Conservation (phyloP, 2,329 filamentous ascomycete species). For the Thelonectria blattea region DNA sequence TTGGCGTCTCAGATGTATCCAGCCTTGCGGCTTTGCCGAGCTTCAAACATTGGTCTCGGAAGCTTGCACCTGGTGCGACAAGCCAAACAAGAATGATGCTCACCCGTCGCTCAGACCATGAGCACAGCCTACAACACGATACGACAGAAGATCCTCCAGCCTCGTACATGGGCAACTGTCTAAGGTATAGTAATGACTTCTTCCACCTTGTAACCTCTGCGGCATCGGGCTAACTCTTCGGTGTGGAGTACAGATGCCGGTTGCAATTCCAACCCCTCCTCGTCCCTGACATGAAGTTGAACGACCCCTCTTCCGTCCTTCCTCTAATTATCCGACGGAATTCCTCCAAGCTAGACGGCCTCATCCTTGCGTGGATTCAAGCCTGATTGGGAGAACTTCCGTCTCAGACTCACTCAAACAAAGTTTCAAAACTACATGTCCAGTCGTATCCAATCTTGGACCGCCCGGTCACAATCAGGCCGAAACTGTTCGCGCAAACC, state of each 20-base stretch:
- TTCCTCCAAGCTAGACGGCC: background rate
- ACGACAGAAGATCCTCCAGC: background rate
- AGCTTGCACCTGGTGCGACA: constrained; percentile 6
- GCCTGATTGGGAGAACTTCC: background rate
- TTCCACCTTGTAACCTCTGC: background rate
- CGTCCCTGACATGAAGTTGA: background rate
- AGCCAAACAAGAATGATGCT: background rate
- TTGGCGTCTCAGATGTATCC: background rate
- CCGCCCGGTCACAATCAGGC: background rate
- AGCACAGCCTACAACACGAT: background rate
- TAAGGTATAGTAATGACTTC: background rate
- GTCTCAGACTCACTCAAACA: background rate
- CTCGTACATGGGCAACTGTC: background rate
- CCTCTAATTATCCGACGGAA: background rate
- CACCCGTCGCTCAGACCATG: background rate
- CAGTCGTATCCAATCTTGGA: background rate
- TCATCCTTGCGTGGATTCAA: background rate
- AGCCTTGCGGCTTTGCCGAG: background rate
- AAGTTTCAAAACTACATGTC: background rate
- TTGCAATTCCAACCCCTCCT: constrained; percentile 9
- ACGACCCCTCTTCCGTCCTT: background rate
- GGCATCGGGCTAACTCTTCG: background rate
- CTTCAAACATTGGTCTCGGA: constrained; percentile 1
- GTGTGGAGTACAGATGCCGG: constrained; percentile 3
- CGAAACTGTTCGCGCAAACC: background rate